Conservation (phyloP, 1,284 basidiomycete species). For the Marasmius tenuissimus region DNA sequence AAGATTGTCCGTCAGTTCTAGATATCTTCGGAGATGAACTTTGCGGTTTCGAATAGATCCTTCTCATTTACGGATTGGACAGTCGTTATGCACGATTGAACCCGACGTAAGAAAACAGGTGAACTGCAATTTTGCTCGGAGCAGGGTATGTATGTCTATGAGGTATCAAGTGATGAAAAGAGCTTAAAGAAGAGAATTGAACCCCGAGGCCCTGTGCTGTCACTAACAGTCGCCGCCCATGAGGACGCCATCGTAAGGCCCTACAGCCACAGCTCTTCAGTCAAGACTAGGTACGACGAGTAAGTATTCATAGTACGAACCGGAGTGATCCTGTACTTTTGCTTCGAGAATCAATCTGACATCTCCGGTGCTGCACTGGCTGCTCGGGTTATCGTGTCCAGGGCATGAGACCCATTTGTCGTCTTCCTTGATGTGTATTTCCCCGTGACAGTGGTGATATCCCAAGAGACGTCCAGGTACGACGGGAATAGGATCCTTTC, state of each 20-base stretch:
- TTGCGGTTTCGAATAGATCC: no score
- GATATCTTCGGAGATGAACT: no score
- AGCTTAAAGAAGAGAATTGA: no score
- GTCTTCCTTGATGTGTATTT: background rate
- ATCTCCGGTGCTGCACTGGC: background rate
- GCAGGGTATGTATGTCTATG: no score
- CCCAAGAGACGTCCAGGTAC: background rate
- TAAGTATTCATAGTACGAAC: background rate
- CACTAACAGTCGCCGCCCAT: background rate
- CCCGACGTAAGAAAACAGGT: no score
- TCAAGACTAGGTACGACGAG: no score
- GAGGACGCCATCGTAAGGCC: background rate
- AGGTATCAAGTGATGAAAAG: no score
- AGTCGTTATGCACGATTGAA: no score
- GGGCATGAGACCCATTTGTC: background rate
- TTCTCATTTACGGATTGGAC: no score
- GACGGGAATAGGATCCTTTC: background rate
- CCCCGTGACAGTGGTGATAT: background rate
- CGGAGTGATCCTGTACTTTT: background rate
- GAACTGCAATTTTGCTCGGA: no score
- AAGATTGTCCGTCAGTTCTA: no score
- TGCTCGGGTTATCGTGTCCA: background rate
- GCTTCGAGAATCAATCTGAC: background rate
- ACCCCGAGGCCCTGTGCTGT: no score
- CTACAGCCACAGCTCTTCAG: background rate